Percentiles rank a stretch among this genome's conserved stretches.
Evolutionary conservation across 202 grass and related monocot genomes (phyloP).

Genomic region (Eragrostis tef): DNA sequence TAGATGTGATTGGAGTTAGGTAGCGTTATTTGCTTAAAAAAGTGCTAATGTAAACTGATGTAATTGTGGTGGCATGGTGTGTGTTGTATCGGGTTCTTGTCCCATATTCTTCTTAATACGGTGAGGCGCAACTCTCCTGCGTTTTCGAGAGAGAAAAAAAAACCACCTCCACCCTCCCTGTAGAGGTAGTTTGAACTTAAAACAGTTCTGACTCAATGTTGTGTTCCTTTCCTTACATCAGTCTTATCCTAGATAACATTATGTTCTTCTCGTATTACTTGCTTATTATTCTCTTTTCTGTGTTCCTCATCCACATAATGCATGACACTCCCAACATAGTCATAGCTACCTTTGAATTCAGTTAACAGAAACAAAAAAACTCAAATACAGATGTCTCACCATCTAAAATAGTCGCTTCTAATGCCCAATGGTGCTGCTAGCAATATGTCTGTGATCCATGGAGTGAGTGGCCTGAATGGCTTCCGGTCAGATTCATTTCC

Average conservation of each 20-base stretch:
- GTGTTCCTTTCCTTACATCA: slow-evolving; percentile 7
- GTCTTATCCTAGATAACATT: not conserved
- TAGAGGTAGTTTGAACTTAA: slow-evolving; percentile 13
- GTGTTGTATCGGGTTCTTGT: no score
- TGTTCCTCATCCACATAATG: slow-evolving; percentile 13
- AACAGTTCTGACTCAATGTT: not conserved
- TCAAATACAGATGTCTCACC: slow-evolving; percentile 57
- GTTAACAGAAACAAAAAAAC: not conserved
- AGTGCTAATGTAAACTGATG: no score
- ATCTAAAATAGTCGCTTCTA: slow-evolving; percentile 99
- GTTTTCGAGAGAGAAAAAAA: no score
- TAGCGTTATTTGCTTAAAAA: no score
- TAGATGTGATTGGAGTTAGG: no score
- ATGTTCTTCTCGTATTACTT: not conserved
- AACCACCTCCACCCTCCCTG: no score
- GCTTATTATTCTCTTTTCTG: not conserved
- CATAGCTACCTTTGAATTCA: not conserved
- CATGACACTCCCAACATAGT: not conserved
- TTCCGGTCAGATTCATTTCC: slow-evolving; percentile 80
- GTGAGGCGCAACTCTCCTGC: no score
- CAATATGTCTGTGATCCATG: slow-evolving; percentile 98
- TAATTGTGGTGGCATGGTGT: no score
- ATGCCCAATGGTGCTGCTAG: slow-evolving; percentile 94
- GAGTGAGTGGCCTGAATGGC: slow-evolving; percentile 78
- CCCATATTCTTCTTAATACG: no score